Percentiles rank a stretch among this genome's conserved stretches.
phyloP scores from a whole-genome alignment of 169 alveolate genomes.

The Cryptosporidium muris region DNA sequence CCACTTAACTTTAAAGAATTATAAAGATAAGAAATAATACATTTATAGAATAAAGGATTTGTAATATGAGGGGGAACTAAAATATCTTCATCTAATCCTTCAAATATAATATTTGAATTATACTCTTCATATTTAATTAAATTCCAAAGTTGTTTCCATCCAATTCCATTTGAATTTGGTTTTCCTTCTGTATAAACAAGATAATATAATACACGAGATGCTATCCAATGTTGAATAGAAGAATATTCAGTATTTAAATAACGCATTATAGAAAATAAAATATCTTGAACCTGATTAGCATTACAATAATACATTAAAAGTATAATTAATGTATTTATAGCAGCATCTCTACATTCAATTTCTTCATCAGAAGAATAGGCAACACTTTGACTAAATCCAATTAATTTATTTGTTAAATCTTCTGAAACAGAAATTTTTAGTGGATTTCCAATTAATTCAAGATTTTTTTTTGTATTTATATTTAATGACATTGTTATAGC shows the following conservation, averaged over 20 bases:
- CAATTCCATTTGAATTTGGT: too few species aligned
- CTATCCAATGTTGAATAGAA: too few species aligned
- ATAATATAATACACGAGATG: too few species aligned
- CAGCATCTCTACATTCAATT: neutral
- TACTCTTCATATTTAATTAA: too few species aligned
- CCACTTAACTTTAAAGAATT: neutral
- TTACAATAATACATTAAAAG: slow-evolving; percentile 4
- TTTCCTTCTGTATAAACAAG: too few species aligned
- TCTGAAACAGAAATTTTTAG: slow-evolving; percentile 3
- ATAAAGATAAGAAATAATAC: neutral
- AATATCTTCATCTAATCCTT: too few species aligned
- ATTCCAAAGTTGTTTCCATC: too few species aligned
- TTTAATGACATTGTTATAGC: neutral
- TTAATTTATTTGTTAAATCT: slow-evolving; percentile 14
- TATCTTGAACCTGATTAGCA: slow-evolving; percentile 22
- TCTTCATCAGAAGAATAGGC: slow-evolving; percentile 7
- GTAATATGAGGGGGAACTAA: neutral
- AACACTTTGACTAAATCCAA: neutral
- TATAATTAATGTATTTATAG: slow-evolving; percentile 5
- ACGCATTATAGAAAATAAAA: too few species aligned
- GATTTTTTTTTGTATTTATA: neutral
- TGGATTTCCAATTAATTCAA: neutral
- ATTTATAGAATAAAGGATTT: too few species aligned
- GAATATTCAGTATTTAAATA: too few species aligned
- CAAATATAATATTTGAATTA: too few species aligned